Evolutionary conservation across 2,329 filamentous ascomycete genomes (phyloP).

Genomic region (Microdochium nivale): DNA sequence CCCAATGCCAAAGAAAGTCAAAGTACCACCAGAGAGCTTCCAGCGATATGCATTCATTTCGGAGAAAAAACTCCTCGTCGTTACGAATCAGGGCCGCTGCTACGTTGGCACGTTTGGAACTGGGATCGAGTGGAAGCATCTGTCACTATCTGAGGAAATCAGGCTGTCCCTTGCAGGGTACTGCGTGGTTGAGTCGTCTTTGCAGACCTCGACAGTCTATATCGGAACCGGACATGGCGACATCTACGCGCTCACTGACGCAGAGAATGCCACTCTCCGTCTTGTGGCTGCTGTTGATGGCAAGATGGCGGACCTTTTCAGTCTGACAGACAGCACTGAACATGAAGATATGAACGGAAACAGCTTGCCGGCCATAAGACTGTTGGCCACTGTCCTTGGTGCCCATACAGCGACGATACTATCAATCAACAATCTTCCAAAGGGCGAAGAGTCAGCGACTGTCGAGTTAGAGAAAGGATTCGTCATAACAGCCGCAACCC

Average conservation of each 20-base stretch:
- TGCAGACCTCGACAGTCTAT: constrained; percentile 26
- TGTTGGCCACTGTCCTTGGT: constrained; percentile 39
- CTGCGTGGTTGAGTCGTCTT: constrained; percentile 34
- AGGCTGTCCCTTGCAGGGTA: constrained; percentile 33
- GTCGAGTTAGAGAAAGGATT: constrained; percentile 38
- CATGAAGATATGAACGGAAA: neutral
- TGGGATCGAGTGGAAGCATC: constrained; percentile 31
- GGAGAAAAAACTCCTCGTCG: constrained; percentile 41
- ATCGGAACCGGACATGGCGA: constrained; percentile 40
- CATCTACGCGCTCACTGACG: constrained; percentile 33
- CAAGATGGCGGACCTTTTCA: constrained; percentile 43
- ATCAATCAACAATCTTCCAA: constrained; percentile 23
- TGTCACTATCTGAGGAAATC: constrained; percentile 24
- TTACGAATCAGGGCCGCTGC: constrained; percentile 52
- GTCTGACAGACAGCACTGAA: constrained; percentile 17
- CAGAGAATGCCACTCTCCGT: constrained; percentile 14
- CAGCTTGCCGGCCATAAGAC: constrained; percentile 11
- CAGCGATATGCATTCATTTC: constrained; percentile 57
- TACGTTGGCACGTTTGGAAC: constrained; percentile 33
- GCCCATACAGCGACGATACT: constrained; percentile 33
- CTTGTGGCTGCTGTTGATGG: constrained; percentile 30
- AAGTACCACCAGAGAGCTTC: constrained; percentile 34
- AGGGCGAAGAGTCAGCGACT: constrained; percentile 17
- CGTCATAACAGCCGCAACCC: constrained; percentile 36
- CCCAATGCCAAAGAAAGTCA: constrained; percentile 20